These are phyloP conservation scores for Ilex paraguariensis DNA, from an alignment of 305 asterid species.

Conservation along the genomic window DNA sequence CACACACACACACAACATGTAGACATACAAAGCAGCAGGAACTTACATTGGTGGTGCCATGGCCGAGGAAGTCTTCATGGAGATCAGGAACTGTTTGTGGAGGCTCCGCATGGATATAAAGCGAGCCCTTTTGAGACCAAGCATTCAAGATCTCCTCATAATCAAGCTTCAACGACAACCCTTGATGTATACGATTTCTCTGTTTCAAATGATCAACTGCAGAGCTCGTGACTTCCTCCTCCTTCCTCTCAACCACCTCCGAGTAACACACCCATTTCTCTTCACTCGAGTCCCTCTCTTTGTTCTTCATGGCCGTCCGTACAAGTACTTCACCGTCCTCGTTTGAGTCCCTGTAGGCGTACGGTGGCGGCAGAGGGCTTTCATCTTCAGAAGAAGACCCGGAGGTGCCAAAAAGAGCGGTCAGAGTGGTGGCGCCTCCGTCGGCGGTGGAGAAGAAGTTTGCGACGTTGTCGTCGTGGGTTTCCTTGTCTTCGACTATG, in stretches of 20 bases:
- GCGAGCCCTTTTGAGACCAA: conserved; percentile 69
- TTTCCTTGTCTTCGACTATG: conserved; percentile 36
- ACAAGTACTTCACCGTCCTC: conserved; percentile 57
- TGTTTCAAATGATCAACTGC: conserved; percentile 23
- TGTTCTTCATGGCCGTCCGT: conserved; percentile 68
- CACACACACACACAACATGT: too few species aligned
- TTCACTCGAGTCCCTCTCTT: conserved; percentile 65
- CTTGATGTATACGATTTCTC: background rate
- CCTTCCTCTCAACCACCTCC: conserved; percentile 69
- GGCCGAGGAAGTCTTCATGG: conserved; percentile 27
- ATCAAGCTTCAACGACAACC: conserved; percentile 63
- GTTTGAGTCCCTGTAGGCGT: conserved; percentile 22
- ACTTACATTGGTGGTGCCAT: conserved; percentile 32
- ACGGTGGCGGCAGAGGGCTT: conserved; percentile 34
- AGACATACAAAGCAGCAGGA: background rate
- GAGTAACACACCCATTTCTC: conserved; percentile 80
- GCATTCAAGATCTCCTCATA: conserved; percentile 65
- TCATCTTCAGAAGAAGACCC: conserved; percentile 42
- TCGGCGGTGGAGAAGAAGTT: conserved; percentile 61
- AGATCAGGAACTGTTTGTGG: conserved; percentile 62
- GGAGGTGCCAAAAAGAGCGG: conserved; percentile 44
- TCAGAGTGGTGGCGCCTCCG: conserved; percentile 58
- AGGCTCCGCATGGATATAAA: conserved; percentile 38
- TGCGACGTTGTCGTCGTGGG: conserved; percentile 61
- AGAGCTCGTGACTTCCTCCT: conserved; percentile 73